A percentile compares a stretch with the other conserved stretches of the same genome.
Conservation (phyloP, 2,329 filamentous ascomycete genomes). For the Zasmidium cellare region DNA sequence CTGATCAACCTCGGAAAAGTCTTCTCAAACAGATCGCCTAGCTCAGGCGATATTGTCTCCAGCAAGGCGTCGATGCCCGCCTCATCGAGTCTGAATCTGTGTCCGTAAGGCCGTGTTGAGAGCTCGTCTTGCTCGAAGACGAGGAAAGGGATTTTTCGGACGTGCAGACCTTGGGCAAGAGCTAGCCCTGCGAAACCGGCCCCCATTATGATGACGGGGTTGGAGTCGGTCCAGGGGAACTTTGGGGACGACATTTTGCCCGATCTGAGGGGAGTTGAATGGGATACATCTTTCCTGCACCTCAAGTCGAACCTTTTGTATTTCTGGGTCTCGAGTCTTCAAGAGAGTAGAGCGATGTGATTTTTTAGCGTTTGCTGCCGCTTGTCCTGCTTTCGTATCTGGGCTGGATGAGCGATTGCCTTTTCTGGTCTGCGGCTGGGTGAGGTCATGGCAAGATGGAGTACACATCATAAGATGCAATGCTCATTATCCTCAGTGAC, state of each 20-base stretch:
- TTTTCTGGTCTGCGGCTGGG: not conserved
- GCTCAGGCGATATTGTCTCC: conserved; percentile 3
- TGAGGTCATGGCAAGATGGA: too few species aligned
- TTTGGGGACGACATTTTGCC: not conserved
- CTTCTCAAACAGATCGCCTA: not conserved
- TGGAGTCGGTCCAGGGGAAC: not conserved
- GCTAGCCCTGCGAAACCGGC: conserved; percentile 28
- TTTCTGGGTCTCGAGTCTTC: not conserved
- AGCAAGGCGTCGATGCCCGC: conserved; percentile 2
- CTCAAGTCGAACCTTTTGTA: not conserved
- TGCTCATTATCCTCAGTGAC: too few species aligned
- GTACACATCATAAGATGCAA: too few species aligned
- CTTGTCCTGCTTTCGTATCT: not conserved
- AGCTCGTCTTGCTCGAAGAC: conserved; percentile 24
- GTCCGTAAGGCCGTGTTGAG: not conserved
- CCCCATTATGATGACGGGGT: conserved; percentile 27
- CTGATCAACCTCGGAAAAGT: not conserved
- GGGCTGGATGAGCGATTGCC: not conserved
- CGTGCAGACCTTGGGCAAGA: conserved; percentile 28
- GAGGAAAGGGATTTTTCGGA: conserved; percentile 21
- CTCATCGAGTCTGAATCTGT: not conserved
- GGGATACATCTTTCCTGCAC: too few species aligned
- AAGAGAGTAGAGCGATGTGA: not conserved
- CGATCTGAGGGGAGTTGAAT: not conserved
- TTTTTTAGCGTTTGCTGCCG: not conserved